phyloP scores from a whole-genome alignment of 306 rosid species.

The apple (Malus domestica) region DNA sequence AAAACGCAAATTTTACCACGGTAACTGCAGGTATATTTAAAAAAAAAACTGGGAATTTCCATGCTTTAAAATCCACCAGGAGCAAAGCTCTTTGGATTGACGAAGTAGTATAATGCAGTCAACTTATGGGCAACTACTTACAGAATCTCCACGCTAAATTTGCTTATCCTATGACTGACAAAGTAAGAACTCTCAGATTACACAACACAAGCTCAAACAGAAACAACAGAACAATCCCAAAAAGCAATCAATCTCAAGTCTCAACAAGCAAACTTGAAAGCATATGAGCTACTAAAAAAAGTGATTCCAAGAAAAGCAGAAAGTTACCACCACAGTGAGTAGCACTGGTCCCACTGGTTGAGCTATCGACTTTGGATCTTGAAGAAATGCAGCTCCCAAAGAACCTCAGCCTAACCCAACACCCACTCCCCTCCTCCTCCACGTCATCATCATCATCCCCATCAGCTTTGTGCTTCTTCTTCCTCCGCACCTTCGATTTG shows the following conservation, averaged over 20 bases:
- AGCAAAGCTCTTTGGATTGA: conserved; percentile 12
- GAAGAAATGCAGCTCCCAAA: conserved; percentile 94
- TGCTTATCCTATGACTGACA: conserved; percentile 2
- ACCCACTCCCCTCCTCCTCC: conserved; percentile 56
- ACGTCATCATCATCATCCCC: conserved; percentile 20
- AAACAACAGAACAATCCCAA: conserved; percentile 1
- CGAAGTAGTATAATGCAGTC: conserved; percentile 9
- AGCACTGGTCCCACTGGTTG: conserved; percentile 73
- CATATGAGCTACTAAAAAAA: conserved; percentile 3
- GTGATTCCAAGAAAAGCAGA: conserved; percentile 4
- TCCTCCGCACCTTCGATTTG: conserved; percentile 60
- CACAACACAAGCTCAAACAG: not conserved
- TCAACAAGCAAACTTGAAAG: not conserved
- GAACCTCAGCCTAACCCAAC: conserved; percentile 75
- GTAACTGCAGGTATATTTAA: not conserved
- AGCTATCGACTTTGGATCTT: conserved; percentile 96
- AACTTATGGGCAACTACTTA: not conserved
- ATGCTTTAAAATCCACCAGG: not conserved
- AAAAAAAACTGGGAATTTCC: not conserved
- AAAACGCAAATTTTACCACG: not conserved
- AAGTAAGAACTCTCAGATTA: conserved; percentile 1
- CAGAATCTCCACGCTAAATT: conserved; percentile 8
- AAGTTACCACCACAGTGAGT: conserved; percentile 74
- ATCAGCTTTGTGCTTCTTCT: conserved; percentile 37
- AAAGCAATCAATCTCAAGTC: conserved; percentile 7